A percentile compares a stretch with the other conserved stretches of the same genome.
These are phyloP conservation scores for Quercus gilva DNA, from an alignment of 306 rosid species.

Conservation along the genomic window DNA sequence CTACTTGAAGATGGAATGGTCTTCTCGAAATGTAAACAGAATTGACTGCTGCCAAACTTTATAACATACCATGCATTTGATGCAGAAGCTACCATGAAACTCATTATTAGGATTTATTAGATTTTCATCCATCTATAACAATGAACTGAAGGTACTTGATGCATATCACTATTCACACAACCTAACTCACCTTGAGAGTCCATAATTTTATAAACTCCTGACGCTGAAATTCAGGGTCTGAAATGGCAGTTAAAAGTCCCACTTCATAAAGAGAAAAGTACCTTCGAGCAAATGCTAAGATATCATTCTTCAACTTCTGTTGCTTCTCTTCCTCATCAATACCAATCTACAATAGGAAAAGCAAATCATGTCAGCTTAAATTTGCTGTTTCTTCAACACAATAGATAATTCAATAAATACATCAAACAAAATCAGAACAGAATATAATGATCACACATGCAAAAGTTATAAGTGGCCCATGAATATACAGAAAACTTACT, in stretches of 20 bases:
- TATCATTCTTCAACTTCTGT: slow-evolving; percentile 63
- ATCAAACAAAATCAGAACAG: background rate
- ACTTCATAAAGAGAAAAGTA: slow-evolving; percentile 72
- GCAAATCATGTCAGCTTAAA: slow-evolving; percentile 22
- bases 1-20: background rate
- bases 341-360: slow-evolving; percentile 59
- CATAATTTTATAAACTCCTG: slow-evolving; percentile 66
- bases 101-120: background rate
- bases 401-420: background rate
- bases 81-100: background rate
- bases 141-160: slow-evolving; percentile 1
- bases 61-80: background rate
- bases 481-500: slow-evolving; percentile 32
- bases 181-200: slow-evolving; percentile 58
- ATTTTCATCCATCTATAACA: slow-evolving; percentile 9
- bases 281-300: slow-evolving; percentile 72
- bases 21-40: background rate
- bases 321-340: slow-evolving; percentile 85
- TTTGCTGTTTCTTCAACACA: slow-evolving; percentile 2
- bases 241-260: slow-evolving; percentile 56
- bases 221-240: slow-evolving; percentile 73
- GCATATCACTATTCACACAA: slow-evolving; percentile 8
- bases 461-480: background rate
- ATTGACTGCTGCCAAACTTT: background rate
- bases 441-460: slow-evolving; percentile 2